Evolutionary conservation across 148 eudicot species (phyloP).

Genomic region (Chenopodium formosanum): DNA sequence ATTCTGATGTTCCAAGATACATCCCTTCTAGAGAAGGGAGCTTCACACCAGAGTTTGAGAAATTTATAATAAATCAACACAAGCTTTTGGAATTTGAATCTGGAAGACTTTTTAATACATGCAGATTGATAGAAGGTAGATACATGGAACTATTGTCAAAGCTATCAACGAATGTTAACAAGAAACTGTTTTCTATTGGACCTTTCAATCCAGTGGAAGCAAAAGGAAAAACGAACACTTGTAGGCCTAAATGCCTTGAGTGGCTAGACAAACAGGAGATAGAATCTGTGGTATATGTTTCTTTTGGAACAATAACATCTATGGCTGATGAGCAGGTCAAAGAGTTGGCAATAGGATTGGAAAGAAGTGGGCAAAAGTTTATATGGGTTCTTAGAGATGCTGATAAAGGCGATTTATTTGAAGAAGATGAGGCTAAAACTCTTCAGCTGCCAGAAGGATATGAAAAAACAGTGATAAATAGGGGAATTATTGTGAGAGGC

Average conservation of each 20-base stretch:
- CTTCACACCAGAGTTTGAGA: constrained; percentile 29
- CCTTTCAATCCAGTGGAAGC: constrained; percentile 39
- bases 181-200: constrained; percentile 45
- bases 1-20: constrained; percentile 16
- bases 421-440: constrained; percentile 16
- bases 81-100: constrained; percentile 20
- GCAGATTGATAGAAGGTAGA: constrained; percentile 39
- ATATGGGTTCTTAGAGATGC: constrained; percentile 59
- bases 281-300: constrained; percentile 55
- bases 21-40: constrained; percentile 35
- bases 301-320: constrained; percentile 60
- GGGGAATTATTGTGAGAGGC: constrained; percentile 47
- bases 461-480: constrained; percentile 42
- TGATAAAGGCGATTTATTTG: constrained; percentile 20
- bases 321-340: constrained; percentile 38
- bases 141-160: constrained; percentile 36
- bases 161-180: constrained; percentile 16
- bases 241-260: constrained; percentile 33
- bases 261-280: constrained; percentile 62
- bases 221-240: background rate
- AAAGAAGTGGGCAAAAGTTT: constrained; percentile 52
- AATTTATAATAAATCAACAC: constrained; percentile 27
- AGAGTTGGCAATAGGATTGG: constrained; percentile 61
- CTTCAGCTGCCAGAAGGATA: constrained; percentile 46
- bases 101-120: constrained; percentile 45